phyloP scores from a whole-genome alignment of 805 yeast genomes.

The Henningerozyma blattae region DNA sequence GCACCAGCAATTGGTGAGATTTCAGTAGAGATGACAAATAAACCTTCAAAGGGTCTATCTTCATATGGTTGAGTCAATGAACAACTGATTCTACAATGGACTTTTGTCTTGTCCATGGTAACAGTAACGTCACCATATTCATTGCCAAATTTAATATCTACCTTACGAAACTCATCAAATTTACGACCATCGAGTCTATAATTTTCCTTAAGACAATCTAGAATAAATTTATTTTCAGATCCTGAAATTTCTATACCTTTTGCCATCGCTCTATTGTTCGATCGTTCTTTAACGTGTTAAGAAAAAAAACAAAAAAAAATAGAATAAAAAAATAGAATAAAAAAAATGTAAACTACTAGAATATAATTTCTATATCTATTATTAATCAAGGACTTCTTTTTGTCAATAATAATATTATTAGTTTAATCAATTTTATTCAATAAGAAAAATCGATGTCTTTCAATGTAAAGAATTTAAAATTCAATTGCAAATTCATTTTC shows the following conservation, averaged over 20 bases:
- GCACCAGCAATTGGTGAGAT: constrained; percentile 85
- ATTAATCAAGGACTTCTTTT: too few species aligned
- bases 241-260: constrained; percentile 48
- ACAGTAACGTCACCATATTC: constrained; percentile 79
- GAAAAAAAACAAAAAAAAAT: too few species aligned
- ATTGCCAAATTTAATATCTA: constrained; percentile 51
- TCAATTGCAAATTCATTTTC: too few species aligned
- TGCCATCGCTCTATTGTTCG: too few species aligned
- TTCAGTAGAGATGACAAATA: constrained; percentile 75
- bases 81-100: constrained; percentile 46
- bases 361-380: too few species aligned
- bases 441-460: too few species aligned
- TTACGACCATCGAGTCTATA: constrained; percentile 58
- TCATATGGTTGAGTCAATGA: constrained; percentile 71
- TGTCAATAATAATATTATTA: too few species aligned
- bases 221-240: constrained; percentile 50
- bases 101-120: constrained; percentile 55
- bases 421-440: too few species aligned
- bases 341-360: too few species aligned
- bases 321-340: too few species aligned
- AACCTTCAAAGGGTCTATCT: constrained; percentile 89
- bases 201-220: constrained; percentile 50
- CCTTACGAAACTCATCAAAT: constrained; percentile 52
- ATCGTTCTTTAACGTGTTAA: too few species aligned
- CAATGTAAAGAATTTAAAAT: too few species aligned